Conservation (phyloP, 2,329 filamentous ascomycete genomes). For the Colletotrichum cuscutae region DNA sequence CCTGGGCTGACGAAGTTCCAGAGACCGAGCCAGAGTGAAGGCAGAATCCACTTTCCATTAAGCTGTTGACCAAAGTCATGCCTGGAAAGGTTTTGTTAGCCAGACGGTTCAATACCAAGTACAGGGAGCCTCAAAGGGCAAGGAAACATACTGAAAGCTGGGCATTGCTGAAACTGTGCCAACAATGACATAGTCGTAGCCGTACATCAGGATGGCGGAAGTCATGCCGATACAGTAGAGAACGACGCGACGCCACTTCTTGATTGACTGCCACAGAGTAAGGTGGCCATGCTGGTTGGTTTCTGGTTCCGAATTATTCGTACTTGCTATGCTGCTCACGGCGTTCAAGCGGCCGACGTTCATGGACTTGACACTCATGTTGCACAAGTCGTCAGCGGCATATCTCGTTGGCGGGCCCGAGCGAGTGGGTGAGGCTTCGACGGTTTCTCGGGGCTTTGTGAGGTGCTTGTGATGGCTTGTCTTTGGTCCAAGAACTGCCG, state of each 20-base stretch:
- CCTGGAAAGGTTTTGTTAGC: slow-evolving; percentile 28
- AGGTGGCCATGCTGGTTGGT: slow-evolving; percentile 33
- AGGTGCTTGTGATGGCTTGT: background rate
- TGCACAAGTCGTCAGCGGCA: slow-evolving; percentile 14
- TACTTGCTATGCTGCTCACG: slow-evolving; percentile 21
- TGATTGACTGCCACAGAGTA: slow-evolving; percentile 39
- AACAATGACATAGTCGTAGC: slow-evolving; percentile 43
- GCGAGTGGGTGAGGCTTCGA: background rate
- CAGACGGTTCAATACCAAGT: background rate
- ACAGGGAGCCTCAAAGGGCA: background rate
- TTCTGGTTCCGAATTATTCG: slow-evolving; percentile 15
- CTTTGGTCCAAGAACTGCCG: background rate
- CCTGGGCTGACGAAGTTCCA: slow-evolving; percentile 53
- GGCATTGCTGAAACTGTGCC: slow-evolving; percentile 46
- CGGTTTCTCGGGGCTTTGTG: background rate
- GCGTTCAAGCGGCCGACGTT: slow-evolving; percentile 1
- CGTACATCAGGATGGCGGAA: slow-evolving; percentile 41
- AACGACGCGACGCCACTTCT: slow-evolving; percentile 40
- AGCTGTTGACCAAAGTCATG: slow-evolving; percentile 47
- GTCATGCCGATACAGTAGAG: slow-evolving; percentile 41
- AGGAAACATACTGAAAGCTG: slow-evolving; percentile 39
- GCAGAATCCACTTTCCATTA: slow-evolving; percentile 47
- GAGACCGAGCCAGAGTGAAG: slow-evolving; percentile 55
- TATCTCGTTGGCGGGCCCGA: slow-evolving; percentile 2
- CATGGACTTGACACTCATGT: slow-evolving; percentile 20